These are phyloP conservation scores for Hygrocybe coccinea DNA, from an alignment of 768 basidiomycete genomes.

Conservation along the genomic window DNA sequence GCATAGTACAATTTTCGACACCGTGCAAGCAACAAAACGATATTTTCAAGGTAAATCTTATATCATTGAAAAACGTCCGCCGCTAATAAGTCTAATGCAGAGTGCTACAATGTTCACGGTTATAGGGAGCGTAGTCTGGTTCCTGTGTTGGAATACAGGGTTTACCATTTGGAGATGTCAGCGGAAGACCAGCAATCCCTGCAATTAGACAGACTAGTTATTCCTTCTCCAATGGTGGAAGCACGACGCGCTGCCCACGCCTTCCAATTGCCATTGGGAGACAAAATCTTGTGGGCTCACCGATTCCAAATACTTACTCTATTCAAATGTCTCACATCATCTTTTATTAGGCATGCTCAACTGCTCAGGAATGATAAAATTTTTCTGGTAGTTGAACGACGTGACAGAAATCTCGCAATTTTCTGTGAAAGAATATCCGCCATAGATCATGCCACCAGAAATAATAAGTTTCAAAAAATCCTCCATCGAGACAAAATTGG, in stretches of 20 bases:
- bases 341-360: conserved; percentile 27
- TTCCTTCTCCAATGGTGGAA: conserved; percentile 30
- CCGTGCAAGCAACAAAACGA: not conserved
- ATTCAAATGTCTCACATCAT: not conserved
- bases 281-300: conserved; percentile 29
- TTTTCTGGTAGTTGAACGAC: conserved; percentile 39
- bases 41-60: not conserved
- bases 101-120: not conserved
- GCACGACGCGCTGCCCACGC: conserved; percentile 17
- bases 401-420: conserved; percentile 30
- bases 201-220: conserved; percentile 28
- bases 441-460: conserved; percentile 31
- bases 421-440: conserved; percentile 33
- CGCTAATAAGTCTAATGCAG: not conserved
- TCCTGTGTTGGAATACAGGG: conserved; percentile 26
- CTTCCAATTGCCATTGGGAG: conserved; percentile 20
- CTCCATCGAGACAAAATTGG: conserved; percentile 47
- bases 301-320: not conserved
- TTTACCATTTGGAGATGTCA: conserved; percentile 30
- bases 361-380: conserved; percentile 39
- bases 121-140: conserved; percentile 6
- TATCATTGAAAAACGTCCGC: not conserved
- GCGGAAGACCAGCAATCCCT: conserved; percentile 34
- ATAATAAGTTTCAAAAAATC: conserved; percentile 21
- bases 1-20: no score